Percentiles rank a stretch among this genome's conserved stretches.
Conservation (phyloP, 2,329 filamentous ascomycete genomes). For the Phaeosphaeriaceae sp. region DNA sequence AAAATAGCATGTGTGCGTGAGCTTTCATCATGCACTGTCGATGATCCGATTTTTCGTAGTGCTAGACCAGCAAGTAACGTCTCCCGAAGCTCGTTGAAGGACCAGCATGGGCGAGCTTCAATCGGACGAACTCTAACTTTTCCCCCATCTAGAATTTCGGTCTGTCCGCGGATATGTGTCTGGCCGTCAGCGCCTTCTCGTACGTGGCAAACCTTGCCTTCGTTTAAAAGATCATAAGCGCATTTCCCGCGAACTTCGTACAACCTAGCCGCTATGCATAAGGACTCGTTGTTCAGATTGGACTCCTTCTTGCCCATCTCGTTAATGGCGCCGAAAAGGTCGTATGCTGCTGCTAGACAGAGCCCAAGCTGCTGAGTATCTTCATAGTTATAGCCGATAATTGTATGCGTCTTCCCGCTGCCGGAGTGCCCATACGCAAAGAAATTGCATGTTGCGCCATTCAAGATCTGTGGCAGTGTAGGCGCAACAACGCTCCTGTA, state of each 20-base stretch:
- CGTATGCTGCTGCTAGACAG: constrained; percentile 45
- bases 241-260: constrained; percentile 53
- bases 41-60: constrained; percentile 45
- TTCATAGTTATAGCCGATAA: constrained; percentile 53
- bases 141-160: constrained; percentile 49
- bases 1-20: constrained; percentile 55
- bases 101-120: constrained; percentile 44
- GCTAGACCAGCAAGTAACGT: constrained; percentile 40
- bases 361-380: constrained; percentile 44
- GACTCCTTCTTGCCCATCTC: constrained; percentile 25
- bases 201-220: constrained; percentile 48
- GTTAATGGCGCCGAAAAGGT: constrained; percentile 37
- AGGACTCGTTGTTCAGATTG: not conserved
- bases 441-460: constrained; percentile 50
- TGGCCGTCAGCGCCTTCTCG: constrained; percentile 51
- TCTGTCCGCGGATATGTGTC: constrained; percentile 52
- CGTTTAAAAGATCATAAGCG: constrained; percentile 53
- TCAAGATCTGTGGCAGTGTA: constrained; percentile 41
- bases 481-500: constrained; percentile 43
- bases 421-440: constrained; percentile 54
- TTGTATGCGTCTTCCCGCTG: constrained; percentile 52
- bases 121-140: constrained; percentile 53
- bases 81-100: constrained; percentile 39
- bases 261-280: constrained; percentile 50
- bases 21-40: constrained; percentile 53